Percentiles rank a stretch among this genome's conserved stretches.
Conservation (phyloP, 179 eudicot species). For the Monotropa hypopitys region DNA sequence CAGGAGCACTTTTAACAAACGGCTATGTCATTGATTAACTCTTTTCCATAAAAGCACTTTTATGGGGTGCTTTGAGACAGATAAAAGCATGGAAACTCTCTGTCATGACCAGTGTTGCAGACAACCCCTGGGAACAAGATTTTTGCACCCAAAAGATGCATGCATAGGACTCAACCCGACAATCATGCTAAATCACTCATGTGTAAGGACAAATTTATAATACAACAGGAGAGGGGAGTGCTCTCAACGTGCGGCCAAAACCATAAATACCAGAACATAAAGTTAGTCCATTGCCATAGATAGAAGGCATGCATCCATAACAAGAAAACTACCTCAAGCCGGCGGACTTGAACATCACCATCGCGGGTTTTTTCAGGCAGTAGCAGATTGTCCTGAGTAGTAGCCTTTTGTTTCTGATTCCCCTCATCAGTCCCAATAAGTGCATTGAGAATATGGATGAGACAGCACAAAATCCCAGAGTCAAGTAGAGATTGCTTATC, state of each 20-base stretch:
- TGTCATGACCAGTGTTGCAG: neutral
- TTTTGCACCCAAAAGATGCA: constrained; percentile 1
- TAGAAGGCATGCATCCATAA: neutral
- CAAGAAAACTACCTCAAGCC: constrained; percentile 61
- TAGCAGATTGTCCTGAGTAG: constrained; percentile 18
- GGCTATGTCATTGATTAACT: neutral
- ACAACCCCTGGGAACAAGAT: neutral
- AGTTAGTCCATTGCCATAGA: neutral
- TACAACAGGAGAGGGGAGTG: neutral
- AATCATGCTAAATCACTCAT: neutral
- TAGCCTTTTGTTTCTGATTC: constrained; percentile 20
- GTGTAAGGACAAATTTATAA: neutral
- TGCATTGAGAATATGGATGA: constrained; percentile 71
- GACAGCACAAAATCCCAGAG: constrained; percentile 94
- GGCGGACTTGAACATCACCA: constrained; percentile 31
- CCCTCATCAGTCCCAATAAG: constrained; percentile 56
- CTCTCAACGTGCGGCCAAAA: neutral
- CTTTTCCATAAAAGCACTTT: no score
- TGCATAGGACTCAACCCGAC: neutral
- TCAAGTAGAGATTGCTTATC: constrained; percentile 98
- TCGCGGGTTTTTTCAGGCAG: constrained; percentile 17
- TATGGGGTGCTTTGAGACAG: neutral
- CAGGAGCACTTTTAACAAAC: neutral
- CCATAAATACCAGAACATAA: neutral
- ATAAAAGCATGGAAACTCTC: neutral